Base-by-base conservation (phyloP, 306 rosid genomes). In the Quillaja saponaria region DNA sequence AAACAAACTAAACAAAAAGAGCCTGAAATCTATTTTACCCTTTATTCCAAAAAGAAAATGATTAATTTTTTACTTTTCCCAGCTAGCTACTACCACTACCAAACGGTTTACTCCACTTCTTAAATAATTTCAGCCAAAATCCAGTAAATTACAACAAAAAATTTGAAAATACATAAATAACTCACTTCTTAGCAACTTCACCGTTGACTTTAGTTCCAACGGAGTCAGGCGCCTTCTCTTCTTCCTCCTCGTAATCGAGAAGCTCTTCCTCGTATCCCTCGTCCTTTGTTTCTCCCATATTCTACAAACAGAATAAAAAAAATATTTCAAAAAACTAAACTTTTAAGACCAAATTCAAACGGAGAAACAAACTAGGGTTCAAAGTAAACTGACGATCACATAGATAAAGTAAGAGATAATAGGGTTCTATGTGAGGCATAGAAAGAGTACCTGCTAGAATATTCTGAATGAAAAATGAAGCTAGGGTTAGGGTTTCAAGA, bases 231-330 rank as follows among this genome's bases (percentile, higher is more conserved):
- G 87, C 95, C 69, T 88, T 86, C 64, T 89, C 98, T 15, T 91
- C 98, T 46, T 91, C 98, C 68, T 91, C 98, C 39, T 91, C 98
- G 69, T 91, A 91, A 68, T 91, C 96, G 15, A 91, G 85, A 74
- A 91, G 95, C 92, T 91, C 98, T 71, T 91, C 96, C 71, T 91
- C 98, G 63, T 88, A 91, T 10, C 78, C 82, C 60, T 91, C 98
- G 61, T 72, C 98, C 79, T 78, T 91, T 10, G 91, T 81, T 73
- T 88, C 96, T 69, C 87, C 98, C 97, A 91, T 91, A 12, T 71
- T 69, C 95, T 83, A 69, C 71, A 67, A 69, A 38, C 6, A 14
- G 37, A 50, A 31, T n/a, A 1, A 12, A 0, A 16, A 25, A 21
- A 4, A 38, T 1, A 18, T 39, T 42, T 16, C 58, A 54, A 17